phyloP scores from a whole-genome alignment of 2,329 filamentous ascomycete species.

The Monosporascus sp. region DNA sequence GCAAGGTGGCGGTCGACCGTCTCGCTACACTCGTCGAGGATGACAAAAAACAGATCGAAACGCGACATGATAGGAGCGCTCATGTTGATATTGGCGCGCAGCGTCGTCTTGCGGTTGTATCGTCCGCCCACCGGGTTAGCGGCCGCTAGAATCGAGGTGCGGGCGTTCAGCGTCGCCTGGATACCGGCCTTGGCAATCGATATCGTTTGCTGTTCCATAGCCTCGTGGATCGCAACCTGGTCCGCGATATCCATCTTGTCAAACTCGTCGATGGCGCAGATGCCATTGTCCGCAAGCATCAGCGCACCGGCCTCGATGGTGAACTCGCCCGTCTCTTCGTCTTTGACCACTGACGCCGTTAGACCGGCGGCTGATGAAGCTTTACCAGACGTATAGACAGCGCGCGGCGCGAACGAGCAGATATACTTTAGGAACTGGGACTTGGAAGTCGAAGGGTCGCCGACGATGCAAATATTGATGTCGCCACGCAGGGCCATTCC shows the following conservation, averaged over 20 bases:
- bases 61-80: constrained; percentile 98
- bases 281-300: constrained; percentile 95
- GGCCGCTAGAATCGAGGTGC: constrained; percentile 90
- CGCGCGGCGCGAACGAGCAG: constrained; percentile 91
- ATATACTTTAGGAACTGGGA: constrained; percentile 98
- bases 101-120: constrained; percentile 94
- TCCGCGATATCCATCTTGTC: constrained; percentile 99
- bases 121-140: constrained; percentile 93
- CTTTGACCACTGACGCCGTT: constrained; percentile 93
- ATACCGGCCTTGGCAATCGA: constrained; percentile 98
- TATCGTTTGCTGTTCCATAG: constrained; percentile 99
- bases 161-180: constrained; percentile 92
- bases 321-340: constrained; percentile 97
- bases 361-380: constrained; percentile 96
- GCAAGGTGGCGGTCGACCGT: constrained; percentile 84
- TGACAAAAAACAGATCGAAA: constrained; percentile 98
- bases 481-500: constrained; percentile 95
- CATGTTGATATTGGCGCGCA: constrained; percentile 97
- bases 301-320: constrained; percentile 97
- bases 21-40: constrained; percentile 95
- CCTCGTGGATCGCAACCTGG: constrained; percentile 98
- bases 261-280: constrained; percentile 98
- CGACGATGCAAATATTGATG: constrained; percentile 98
- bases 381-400: constrained; percentile 96
- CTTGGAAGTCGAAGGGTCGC: constrained; percentile 94